Conservation (phyloP, 306 rosid species). For the Sphenostylis stenocarpa region DNA sequence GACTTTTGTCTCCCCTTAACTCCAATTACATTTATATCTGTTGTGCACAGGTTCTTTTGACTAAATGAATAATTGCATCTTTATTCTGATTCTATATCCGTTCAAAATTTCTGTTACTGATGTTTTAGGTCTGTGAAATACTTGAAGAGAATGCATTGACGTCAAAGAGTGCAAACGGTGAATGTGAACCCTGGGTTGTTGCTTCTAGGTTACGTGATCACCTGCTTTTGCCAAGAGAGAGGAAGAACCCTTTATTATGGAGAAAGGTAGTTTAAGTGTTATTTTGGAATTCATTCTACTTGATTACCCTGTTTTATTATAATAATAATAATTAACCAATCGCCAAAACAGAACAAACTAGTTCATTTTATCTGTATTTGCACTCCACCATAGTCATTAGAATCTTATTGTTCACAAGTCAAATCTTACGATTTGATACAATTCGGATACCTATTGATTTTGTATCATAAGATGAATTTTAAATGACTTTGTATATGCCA, state of each 20-base stretch:
- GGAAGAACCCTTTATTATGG: slow-evolving; percentile 77
- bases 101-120: slow-evolving; percentile 7
- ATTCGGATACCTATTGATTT: not conserved
- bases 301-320: slow-evolving; percentile 5
- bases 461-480: not conserved
- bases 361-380: slow-evolving; percentile 2
- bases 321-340: slow-evolving; percentile 15
- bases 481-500: not conserved
- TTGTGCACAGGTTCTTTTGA: slow-evolving; percentile 13
- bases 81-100: slow-evolving; percentile 17
- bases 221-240: slow-evolving; percentile 87
- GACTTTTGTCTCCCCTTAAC: slow-evolving; percentile 11
- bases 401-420: not conserved
- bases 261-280: slow-evolving; percentile 56
- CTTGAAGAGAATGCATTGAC: slow-evolving; percentile 86
- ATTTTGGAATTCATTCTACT: not conserved
- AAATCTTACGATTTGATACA: not conserved
- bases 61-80: not conserved
- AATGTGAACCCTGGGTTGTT: slow-evolving; percentile 85
- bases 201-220: slow-evolving; percentile 85
- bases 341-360: slow-evolving; percentile 23
- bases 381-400: not conserved
- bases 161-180: slow-evolving; percentile 57
- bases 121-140: slow-evolving; percentile 74
- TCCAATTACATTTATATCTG: slow-evolving; percentile 8